These are phyloP conservation scores for Pseudozyma flocculosa DNA, from an alignment of 1,284 basidiomycete species.

Conservation along the genomic window DNA sequence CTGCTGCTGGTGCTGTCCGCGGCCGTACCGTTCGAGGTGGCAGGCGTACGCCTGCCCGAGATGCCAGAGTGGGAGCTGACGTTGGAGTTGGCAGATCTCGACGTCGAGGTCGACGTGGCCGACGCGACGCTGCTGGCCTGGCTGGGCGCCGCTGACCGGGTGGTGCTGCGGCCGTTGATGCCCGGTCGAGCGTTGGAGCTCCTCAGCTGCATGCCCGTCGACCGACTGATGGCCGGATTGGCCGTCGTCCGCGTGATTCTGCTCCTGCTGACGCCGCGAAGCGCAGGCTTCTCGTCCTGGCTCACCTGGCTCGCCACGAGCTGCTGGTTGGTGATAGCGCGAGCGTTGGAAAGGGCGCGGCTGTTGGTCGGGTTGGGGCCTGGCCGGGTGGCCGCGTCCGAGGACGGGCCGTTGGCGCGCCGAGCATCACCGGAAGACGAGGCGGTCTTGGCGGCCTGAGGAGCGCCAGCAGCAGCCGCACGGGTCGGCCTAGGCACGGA, in stretches of 20 bases:
- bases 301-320: background rate
- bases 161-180: background rate
- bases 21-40: background rate
- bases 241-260: background rate
- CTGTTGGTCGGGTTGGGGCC: background rate
- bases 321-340: background rate
- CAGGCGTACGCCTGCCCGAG: background rate
- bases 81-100: background rate
- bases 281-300: background rate
- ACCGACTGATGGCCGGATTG: background rate
- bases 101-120: background rate
- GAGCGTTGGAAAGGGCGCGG: background rate
- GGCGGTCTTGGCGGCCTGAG: background rate
- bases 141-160: conserved; percentile 16
- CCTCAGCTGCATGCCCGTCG: background rate
- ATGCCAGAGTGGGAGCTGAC: background rate
- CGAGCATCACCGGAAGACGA: background rate
- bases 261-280: background rate
- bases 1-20: background rate
- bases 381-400: conserved; percentile 1
- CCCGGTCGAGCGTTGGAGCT: background rate
- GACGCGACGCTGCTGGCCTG: conserved; percentile 17
- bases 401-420: background rate
- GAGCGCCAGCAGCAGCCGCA: conserved; percentile 14
- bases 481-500: conserved; percentile 8